Evolutionary conservation across 306 rosid genomes (phyloP), one percentile per base, ranked within the genome.

Genomic region (Dryas alaskensis): DNA sequence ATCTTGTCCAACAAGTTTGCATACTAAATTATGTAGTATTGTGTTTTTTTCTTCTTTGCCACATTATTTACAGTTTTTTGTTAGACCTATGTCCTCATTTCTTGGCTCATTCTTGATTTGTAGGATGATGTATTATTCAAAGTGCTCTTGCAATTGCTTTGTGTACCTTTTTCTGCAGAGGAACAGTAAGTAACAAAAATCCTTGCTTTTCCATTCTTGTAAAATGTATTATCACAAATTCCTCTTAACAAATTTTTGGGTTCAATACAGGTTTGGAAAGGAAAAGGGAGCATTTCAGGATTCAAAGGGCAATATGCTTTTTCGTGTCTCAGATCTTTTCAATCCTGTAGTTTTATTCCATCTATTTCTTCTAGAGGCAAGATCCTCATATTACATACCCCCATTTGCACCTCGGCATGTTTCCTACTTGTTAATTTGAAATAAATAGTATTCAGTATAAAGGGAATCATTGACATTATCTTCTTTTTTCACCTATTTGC

Each of bases 91-190:
- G 37, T 31, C 37, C 37, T 31, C 37, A 31, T 31, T 1, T 31
- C 37, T 31, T 31, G 0, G 37, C 37, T 31, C 37, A 31, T 31
- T 1, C 37, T 31, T 31, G 37, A 22, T 11, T 81, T 81, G 77
- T 82, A 91, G 98, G 98, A 93, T 81, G 97, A 93, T 86, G 82
- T 93, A 47, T 83, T 93, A 78, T 93, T 93, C 80, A 84, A 87
- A 81, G 89, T 93, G 75, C 88, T 93, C 60, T 77, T 93, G 88
- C 91, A 81, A 78, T 78, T 91, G 81, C 84, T 86, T 72, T 75
- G 75, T 73, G 73, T 78, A 55, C 86, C 96, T 65, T 81, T 85
- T 68, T 59, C 67, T 74, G 58, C 76, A 54, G 83, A 81, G 80
- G 79, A 74, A 64, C 77, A 63, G 98, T 93, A 86, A 87, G 92